A percentile compares a stretch with the other conserved stretches of the same genome.
Conservation (phyloP, 257 asterid species). For the Lavandula angustifolia region DNA sequence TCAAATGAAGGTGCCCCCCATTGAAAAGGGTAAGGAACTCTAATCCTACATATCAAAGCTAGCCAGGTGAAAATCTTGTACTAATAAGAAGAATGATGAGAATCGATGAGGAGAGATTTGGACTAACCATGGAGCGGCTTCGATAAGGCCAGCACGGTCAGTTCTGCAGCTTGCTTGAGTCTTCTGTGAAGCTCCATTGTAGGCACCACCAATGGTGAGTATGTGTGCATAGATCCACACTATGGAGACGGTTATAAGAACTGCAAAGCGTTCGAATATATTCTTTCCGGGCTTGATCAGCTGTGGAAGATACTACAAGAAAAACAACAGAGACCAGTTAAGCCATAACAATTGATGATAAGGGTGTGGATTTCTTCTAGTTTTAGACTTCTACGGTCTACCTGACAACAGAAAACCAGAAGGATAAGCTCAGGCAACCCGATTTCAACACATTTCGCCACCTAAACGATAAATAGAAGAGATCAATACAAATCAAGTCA, state of each 20-base stretch:
- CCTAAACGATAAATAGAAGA: conserved; percentile 42
- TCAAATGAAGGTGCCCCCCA: conserved; percentile 95
- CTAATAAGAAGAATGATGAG: too few relatives aligned
- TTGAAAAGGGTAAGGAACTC: conserved; percentile 89
- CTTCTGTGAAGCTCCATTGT: conserved; percentile 44
- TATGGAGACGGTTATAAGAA: conserved; percentile 56
- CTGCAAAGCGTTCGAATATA: conserved; percentile 68
- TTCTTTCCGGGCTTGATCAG: conserved; percentile 57
- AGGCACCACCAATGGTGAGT: conserved; percentile 77
- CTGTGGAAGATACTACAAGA: conserved; percentile 68
- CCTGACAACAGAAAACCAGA: conserved; percentile 73
- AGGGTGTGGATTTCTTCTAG: not conserved
- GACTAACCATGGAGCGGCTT: conserved; percentile 56
- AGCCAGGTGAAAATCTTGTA: too few relatives aligned
- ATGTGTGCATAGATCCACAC: conserved; percentile 78
- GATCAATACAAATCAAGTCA: not conserved
- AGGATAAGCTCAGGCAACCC: conserved; percentile 87
- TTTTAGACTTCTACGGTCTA: conserved; percentile 34
- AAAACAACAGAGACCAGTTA: not conserved
- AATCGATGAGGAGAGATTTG: too few relatives aligned
- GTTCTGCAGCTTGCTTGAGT: conserved; percentile 76
- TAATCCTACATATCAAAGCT: conserved; percentile 37
- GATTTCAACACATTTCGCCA: conserved; percentile 82
- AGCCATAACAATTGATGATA: not conserved
- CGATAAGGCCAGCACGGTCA: conserved; percentile 75